A percentile compares a stretch with the other conserved stretches of the same genome.
Conservation (phyloP, 805 yeast species). For the Zygotorulaspora chibaensis region DNA sequence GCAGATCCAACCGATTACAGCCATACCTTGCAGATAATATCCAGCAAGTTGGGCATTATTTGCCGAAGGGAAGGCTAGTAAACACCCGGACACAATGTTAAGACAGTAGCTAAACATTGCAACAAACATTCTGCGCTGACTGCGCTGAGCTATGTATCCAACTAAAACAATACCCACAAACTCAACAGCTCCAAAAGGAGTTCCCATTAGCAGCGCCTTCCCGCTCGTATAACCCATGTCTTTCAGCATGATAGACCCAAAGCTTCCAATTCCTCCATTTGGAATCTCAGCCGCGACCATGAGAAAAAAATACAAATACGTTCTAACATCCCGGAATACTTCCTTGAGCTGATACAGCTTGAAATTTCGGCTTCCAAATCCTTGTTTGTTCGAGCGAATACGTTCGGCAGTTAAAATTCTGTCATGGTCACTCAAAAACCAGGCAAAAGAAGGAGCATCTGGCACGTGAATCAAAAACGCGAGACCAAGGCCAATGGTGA, state of each 20-base stretch:
- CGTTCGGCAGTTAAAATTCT: conserved; percentile 44
- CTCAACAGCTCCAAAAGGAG: conserved; percentile 52
- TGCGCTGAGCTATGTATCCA: conserved; percentile 35
- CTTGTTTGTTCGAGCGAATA: conserved; percentile 46
- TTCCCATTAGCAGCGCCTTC: conserved; percentile 45
- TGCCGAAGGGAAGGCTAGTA: conserved; percentile 20
- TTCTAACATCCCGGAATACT: conserved; percentile 40
- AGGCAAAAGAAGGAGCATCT: conserved; percentile 40
- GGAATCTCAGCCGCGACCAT: conserved; percentile 45
- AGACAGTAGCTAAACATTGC: conserved; percentile 48
- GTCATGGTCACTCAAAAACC: conserved; percentile 39
- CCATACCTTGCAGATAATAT: conserved; percentile 48
- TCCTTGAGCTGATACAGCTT: conserved; percentile 43
- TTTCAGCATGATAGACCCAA: conserved; percentile 45
- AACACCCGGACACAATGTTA: conserved; percentile 36
- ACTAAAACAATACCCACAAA: conserved; percentile 37
- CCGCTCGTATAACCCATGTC: conserved; percentile 45
- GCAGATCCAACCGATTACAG: conserved; percentile 56
- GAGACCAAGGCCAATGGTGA: conserved; percentile 48
- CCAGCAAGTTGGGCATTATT: conserved; percentile 44
- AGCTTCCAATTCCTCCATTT: conserved; percentile 48
- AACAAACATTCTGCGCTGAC: conserved; percentile 33
- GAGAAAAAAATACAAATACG: conserved; percentile 42
- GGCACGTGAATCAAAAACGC: conserved; percentile 43
- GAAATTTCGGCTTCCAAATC: conserved; percentile 44